phyloP scores from a whole-genome alignment of 2,329 filamentous ascomycete species.

The Didymella exigua region DNA sequence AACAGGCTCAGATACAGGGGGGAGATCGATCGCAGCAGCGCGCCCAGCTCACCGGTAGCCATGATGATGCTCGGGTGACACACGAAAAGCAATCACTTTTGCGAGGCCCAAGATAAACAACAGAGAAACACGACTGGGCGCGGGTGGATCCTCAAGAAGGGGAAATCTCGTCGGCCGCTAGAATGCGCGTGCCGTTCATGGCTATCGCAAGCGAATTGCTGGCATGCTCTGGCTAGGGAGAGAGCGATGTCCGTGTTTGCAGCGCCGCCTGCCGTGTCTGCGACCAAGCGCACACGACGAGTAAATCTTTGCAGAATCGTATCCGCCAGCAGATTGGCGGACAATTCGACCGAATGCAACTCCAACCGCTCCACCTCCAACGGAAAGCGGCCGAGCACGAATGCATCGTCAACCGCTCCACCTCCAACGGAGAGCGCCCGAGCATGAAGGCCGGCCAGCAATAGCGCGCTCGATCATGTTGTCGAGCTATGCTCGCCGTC shows the following conservation, averaged over 20 bases:
- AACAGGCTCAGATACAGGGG: conserved; percentile 22
- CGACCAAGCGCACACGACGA: background rate
- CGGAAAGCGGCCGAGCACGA: background rate
- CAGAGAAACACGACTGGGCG: background rate
- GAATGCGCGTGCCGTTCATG: conserved; percentile 1
- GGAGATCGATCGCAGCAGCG: conserved; percentile 16
- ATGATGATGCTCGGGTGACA: conserved; percentile 15
- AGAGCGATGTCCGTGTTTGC: conserved; percentile 5
- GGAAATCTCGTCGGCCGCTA: background rate
- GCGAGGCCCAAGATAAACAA: conserved; percentile 1
- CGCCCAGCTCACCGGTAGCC: conserved; percentile 5
- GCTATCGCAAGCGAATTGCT: conserved; percentile 6
- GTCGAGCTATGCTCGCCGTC: background rate
- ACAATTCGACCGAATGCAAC: background rate
- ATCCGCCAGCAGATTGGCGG: background rate
- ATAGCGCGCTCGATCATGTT: background rate
- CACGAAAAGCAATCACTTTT: background rate
- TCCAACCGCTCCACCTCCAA: background rate
- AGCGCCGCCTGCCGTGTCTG: background rate
- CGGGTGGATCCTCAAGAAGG: background rate
- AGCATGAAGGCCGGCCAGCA: background rate
- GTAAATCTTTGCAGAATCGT: background rate
- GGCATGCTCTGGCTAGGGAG: background rate
- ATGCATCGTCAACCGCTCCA: background rate
- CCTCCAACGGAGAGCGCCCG: background rate